phyloP scores from a whole-genome alignment of 2,329 filamentous ascomycete genomes.

The Aspergillus ibericus region DNA sequence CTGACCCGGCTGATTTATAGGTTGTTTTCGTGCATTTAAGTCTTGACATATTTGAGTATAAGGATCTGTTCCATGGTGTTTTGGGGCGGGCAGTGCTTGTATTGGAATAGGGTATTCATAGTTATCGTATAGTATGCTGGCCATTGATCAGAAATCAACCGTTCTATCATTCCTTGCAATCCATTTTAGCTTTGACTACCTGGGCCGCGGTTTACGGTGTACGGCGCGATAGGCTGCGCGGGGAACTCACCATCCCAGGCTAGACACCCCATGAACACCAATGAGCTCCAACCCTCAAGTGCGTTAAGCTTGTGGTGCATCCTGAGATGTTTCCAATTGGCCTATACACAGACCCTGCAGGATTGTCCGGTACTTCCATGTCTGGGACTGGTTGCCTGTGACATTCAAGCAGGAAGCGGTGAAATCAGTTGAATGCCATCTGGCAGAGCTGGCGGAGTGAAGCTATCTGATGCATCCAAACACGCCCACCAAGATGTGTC shows the following conservation, averaged over 20 bases:
- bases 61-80: not conserved
- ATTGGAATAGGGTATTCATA: not conserved
- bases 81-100: not conserved
- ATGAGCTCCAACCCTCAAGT: not conserved
- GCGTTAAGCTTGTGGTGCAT: not conserved
- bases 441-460: not conserved
- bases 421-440: not conserved
- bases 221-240: not conserved
- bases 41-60: not conserved
- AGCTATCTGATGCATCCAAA: not conserved
- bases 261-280: not conserved
- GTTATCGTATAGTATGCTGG: not conserved
- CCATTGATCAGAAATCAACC: not conserved
- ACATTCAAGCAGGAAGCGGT: not conserved
- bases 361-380: not conserved
- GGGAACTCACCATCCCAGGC: not conserved
- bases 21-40: not conserved
- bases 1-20: slow-evolving; percentile 26
- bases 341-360: not conserved
- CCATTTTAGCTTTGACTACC: not conserved
- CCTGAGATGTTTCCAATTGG: not conserved
- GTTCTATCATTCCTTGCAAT: not conserved
- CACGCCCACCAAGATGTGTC: not conserved
- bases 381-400: not conserved
- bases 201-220: not conserved